Evolutionary conservation across 2,329 filamentous ascomycete genomes (phyloP).

Genomic region (Claviceps sp.): DNA sequence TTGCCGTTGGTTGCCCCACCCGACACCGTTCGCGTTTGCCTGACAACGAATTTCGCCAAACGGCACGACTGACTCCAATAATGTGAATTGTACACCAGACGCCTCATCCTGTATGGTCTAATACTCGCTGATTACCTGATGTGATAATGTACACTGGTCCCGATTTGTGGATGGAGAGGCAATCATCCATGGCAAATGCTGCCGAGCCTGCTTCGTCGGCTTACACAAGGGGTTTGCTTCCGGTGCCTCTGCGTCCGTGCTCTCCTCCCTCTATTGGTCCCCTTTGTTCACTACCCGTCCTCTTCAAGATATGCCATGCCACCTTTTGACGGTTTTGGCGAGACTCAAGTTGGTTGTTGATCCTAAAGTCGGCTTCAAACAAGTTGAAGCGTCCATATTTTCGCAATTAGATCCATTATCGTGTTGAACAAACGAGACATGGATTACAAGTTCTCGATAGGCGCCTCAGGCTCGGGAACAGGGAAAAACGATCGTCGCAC

Average conservation of each 20-base stretch:
- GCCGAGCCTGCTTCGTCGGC: slow-evolving; percentile 15
- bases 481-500: slow-evolving; percentile 29
- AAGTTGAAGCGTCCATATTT: neutral
- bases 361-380: neutral
- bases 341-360: neutral
- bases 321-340: slow-evolving; percentile 3
- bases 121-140: slow-evolving; percentile 29
- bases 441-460: slow-evolving; percentile 17
- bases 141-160: slow-evolving; percentile 37
- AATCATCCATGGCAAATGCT: slow-evolving; percentile 21
- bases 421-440: slow-evolving; percentile 17
- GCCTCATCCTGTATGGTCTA: slow-evolving; percentile 28
- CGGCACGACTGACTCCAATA: slow-evolving; percentile 4
- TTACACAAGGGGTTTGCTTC: slow-evolving; percentile 15
- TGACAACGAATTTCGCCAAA: neutral
- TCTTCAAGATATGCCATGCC: neutral
- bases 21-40: neutral
- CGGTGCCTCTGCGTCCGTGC: neutral
- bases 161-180: slow-evolving; percentile 33
- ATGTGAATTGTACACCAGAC: slow-evolving; percentile 19
- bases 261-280: neutral
- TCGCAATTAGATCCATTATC: no score
- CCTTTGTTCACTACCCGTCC: slow-evolving; percentile 6
- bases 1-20: neutral
- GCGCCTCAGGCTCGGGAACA: slow-evolving; percentile 17